These are phyloP conservation scores for Canna indica DNA, from an alignment of 176 grass and related monocot species.

Conservation along the genomic window DNA sequence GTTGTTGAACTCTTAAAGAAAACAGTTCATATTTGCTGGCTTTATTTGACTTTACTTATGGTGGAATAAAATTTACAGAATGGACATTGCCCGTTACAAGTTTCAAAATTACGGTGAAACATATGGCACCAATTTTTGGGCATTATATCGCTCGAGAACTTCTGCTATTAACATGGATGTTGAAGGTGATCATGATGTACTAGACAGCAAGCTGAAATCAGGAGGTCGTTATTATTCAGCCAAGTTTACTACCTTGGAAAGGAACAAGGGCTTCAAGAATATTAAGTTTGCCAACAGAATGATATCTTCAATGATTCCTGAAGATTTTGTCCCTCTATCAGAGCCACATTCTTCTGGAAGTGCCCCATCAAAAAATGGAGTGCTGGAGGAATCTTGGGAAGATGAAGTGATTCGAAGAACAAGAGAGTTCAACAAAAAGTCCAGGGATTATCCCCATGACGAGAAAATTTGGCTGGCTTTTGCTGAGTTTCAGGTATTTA, in stretches of 20 bases:
- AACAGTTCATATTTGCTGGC: neutral
- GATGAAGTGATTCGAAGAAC: constrained; percentile 85
- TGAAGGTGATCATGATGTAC: constrained; percentile 67
- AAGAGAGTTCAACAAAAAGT: constrained; percentile 81
- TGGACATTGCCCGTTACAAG: constrained; percentile 87
- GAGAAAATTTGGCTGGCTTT: constrained; percentile 87
- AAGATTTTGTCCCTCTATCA: constrained; percentile 59
- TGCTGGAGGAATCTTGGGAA: constrained; percentile 88
- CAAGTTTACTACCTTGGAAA: constrained; percentile 55
- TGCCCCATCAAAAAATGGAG: constrained; percentile 24
- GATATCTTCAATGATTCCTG: constrained; percentile 29
- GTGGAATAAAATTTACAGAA: constrained; percentile 51
- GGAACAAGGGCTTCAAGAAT: constrained; percentile 72
- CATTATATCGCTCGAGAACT: constrained; percentile 28
- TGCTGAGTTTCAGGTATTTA: constrained; percentile 86
- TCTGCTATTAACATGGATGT: constrained; percentile 35
- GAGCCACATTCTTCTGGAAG: constrained; percentile 34
- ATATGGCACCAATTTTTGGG: constrained; percentile 29
- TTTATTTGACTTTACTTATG: constrained; percentile 26
- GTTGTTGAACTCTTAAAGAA: neutral
- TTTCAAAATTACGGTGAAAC: constrained; percentile 36
- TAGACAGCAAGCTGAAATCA: constrained; percentile 59
- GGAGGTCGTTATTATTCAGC: constrained; percentile 63
- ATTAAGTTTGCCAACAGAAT: constrained; percentile 52
- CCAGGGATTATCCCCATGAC: constrained; percentile 70